A percentile compares a stretch with the other conserved stretches of the same genome.
Conservation (phyloP, 164 flowering plant species). For the Magnolia kwangsiensis region DNA sequence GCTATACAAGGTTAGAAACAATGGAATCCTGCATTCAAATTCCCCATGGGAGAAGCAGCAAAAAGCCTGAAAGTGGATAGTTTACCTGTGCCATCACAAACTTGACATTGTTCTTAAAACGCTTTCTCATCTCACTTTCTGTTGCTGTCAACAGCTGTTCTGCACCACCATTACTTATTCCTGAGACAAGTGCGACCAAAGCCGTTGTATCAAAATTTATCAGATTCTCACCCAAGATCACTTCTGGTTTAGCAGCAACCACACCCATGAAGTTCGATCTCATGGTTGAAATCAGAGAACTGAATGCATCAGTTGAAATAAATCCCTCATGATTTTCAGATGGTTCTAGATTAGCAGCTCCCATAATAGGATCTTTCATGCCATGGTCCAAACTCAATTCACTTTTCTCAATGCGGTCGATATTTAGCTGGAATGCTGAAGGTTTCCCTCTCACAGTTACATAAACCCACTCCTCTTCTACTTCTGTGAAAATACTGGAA, state of each 20-base stretch:
- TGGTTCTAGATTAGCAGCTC: constrained; percentile 10
- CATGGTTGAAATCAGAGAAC: constrained; percentile 42
- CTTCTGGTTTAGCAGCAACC: constrained; percentile 16
- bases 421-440: constrained; percentile 41
- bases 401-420: constrained; percentile 17
- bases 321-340: background rate
- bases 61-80: too few species aligned
- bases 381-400: constrained; percentile 12
- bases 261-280: constrained; percentile 16
- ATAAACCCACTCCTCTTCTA: constrained; percentile 58
- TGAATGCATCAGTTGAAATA: constrained; percentile 31
- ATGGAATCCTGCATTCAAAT: too few species aligned
- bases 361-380: background rate
- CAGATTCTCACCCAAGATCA: constrained; percentile 26
- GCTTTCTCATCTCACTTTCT: constrained; percentile 52
- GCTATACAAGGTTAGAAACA: too few species aligned
- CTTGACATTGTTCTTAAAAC: constrained; percentile 69
- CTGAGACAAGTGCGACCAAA: constrained; percentile 83
- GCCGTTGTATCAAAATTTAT: constrained; percentile 92
- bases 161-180: constrained; percentile 78
- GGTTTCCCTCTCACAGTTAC: constrained; percentile 22
- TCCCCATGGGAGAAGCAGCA: too few species aligned
- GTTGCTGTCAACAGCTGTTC: constrained; percentile 49
- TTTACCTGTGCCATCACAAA: constrained; percentile 86
- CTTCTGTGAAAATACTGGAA: constrained; percentile 35